These are phyloP conservation scores for Aspergillus puulaauensis DNA, from an alignment of 2,329 filamentous ascomycete genomes.

Conservation along the genomic window DNA sequence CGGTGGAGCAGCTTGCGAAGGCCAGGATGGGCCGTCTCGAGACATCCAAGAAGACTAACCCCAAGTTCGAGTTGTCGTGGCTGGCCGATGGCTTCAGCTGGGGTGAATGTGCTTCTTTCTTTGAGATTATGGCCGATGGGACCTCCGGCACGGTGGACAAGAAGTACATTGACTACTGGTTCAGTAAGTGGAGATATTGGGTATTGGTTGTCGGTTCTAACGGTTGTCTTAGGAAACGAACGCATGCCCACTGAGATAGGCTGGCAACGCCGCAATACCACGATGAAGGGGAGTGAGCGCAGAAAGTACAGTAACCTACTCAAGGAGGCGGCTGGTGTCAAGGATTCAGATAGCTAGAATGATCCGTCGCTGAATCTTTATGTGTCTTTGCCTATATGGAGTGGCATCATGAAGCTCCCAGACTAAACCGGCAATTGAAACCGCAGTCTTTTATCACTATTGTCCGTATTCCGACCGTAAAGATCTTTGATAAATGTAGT, in stretches of 20 bases:
- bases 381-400: too few species aligned
- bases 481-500: too few species aligned
- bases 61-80: not conserved
- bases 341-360: not conserved
- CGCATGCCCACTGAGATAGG: conserved; percentile 15
- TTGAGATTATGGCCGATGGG: conserved; percentile 16
- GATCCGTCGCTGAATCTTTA: too few species aligned
- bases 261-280: conserved; percentile 9
- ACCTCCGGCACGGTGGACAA: conserved; percentile 11
- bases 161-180: conserved; percentile 15
- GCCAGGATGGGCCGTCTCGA: conserved; percentile 12
- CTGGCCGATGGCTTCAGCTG: conserved; percentile 12
- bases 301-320: conserved; percentile 1
- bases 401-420: too few species aligned
- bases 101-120: conserved; percentile 16
- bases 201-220: not conserved
- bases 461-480: too few species aligned
- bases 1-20: conserved; percentile 4
- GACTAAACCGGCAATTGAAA: too few species aligned
- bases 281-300: conserved; percentile 6
- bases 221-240: conserved; percentile 1
- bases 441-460: too few species aligned
- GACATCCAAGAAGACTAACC: conserved; percentile 13
- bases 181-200: conserved; percentile 3
- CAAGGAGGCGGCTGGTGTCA: conserved; percentile 6